phyloP scores from a whole-genome alignment of 73 alveolate species.

The Symbiodinium natans region DNA sequence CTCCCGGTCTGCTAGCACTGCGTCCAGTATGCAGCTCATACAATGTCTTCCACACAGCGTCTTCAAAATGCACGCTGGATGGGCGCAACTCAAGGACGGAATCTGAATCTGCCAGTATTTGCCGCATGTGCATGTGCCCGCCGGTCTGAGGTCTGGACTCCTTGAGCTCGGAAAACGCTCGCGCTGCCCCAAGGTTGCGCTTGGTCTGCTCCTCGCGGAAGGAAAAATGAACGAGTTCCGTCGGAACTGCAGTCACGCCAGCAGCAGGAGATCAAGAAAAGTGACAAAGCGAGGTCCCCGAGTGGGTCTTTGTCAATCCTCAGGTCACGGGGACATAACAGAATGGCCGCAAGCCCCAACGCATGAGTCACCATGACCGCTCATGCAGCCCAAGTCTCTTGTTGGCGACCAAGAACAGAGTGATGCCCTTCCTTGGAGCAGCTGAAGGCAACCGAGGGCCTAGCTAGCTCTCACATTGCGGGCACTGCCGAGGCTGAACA shows the following conservation, averaged over 20 bases:
- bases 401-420: constrained; percentile 85
- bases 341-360: background rate
- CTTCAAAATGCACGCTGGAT: too few relatives aligned
- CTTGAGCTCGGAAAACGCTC: constrained; percentile 54
- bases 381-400: background rate
- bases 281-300: background rate
- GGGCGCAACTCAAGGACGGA: too few relatives aligned
- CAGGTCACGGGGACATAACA: background rate
- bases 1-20: too few relatives aligned
- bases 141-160: constrained; percentile 21
- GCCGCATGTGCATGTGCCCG: background rate
- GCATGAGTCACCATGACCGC: background rate
- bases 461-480: background rate
- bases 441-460: background rate
- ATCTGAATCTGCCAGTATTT: too few relatives aligned
- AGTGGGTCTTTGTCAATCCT: constrained; percentile 80
- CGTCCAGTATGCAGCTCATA: too few relatives aligned
- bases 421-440: constrained; percentile 67
- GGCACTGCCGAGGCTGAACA: background rate
- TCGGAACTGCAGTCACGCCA: too few relatives aligned
- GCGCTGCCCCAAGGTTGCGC: constrained; percentile 56
- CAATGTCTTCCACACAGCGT: too few relatives aligned
- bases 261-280: background rate
- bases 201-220: constrained; percentile 33
- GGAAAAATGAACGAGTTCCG: too few relatives aligned